These are phyloP conservation scores for Symbiodinium pilosum DNA, from an alignment of 73 alveolate genomes.

Conservation along the genomic window DNA sequence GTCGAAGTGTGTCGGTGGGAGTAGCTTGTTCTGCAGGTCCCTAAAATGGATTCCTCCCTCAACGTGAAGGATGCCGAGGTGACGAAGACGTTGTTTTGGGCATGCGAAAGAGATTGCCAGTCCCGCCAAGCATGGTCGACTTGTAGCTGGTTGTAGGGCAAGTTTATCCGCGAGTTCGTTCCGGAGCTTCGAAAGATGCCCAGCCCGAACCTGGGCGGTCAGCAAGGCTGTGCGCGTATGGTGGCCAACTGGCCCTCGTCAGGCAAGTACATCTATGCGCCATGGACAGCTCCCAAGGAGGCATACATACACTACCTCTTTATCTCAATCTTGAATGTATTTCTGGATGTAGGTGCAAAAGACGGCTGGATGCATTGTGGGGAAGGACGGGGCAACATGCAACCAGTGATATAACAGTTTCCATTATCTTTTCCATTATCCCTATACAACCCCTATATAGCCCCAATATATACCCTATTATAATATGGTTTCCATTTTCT, in stretches of 20 bases:
- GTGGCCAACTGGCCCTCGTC: neutral
- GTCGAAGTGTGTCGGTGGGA: neutral
- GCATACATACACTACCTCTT: neutral
- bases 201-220: neutral
- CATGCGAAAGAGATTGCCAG: too few species aligned
- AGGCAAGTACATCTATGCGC: constrained; percentile 96
- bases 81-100: too few species aligned
- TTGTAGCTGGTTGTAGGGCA: constrained; percentile 95
- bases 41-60: constrained; percentile 79
- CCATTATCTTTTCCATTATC: too few species aligned
- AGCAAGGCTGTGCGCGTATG: neutral
- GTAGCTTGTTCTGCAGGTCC: constrained; percentile 33
- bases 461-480: too few species aligned
- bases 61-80: constrained; percentile 85
- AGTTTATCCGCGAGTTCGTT: constrained; percentile 95
- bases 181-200: constrained; percentile 95
- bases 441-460: too few species aligned
- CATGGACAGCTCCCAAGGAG: constrained; percentile 95
- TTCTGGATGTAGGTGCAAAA: constrained; percentile 50
- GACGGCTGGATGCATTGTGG: constrained; percentile 95
- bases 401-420: too few species aligned
- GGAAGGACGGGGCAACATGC: constrained; percentile 31
- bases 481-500: too few species aligned
- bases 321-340: neutral
- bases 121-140: too few species aligned